Conservation (phyloP, 2,329 filamentous ascomycete genomes). For the Tolypocladium guangdongense region DNA sequence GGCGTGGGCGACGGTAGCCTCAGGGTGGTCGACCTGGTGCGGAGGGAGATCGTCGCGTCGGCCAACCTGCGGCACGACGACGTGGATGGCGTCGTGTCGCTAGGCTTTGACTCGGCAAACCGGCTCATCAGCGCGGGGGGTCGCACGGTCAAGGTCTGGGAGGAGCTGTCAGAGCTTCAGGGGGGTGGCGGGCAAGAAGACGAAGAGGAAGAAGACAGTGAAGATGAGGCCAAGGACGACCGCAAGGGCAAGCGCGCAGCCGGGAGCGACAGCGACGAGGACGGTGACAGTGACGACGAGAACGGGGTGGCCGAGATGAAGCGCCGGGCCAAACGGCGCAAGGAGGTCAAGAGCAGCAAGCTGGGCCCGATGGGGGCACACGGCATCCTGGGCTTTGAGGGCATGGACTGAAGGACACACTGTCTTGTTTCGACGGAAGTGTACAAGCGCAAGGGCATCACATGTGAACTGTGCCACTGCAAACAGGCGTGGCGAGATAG, state of each 20-base stretch:
- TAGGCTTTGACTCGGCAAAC: conserved; percentile 77
- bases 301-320: conserved; percentile 27
- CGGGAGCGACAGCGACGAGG: conserved; percentile 22
- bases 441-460: neutral
- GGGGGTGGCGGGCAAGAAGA: conserved; percentile 33
- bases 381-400: conserved; percentile 39
- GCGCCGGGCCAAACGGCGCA: conserved; percentile 33
- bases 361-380: conserved; percentile 40
- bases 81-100: conserved; percentile 68
- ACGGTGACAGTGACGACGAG: conserved; percentile 20
- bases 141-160: conserved; percentile 80
- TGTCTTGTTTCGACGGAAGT: neutral
- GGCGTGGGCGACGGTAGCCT: conserved; percentile 75
- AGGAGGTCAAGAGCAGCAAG: conserved; percentile 28
- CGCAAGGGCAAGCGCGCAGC: conserved; percentile 21
- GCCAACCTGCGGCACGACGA: conserved; percentile 64
- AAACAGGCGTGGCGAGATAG: neutral
- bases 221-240: conserved; percentile 35
- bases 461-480: neutral
- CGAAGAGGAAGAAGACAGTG: conserved; percentile 35
- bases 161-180: conserved; percentile 56
- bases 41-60: conserved; percentile 60
- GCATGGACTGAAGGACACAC: conserved; percentile 24
- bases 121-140: conserved; percentile 87
- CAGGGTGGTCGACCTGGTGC: conserved; percentile 63